Evolutionary conservation across 225 moss, liverwort and hornwort genomes (phyloP).

Genomic region (Sphagnum contortum): DNA sequence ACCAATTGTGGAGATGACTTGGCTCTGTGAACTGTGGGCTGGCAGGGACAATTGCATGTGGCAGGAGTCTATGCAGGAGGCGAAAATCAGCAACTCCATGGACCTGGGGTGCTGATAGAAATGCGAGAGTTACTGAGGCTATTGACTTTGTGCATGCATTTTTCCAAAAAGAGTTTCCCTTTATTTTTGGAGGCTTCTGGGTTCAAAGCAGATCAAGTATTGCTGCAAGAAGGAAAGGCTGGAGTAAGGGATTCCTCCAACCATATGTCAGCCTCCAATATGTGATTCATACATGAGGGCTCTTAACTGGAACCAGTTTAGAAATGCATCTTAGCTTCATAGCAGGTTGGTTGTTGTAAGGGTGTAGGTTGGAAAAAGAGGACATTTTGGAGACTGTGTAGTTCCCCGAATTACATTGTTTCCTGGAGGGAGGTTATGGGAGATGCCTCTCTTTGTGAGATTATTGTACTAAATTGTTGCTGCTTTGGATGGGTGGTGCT

Average conservation of each 20-base stretch:
- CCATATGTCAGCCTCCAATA: neutral
- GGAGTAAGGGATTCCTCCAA: conserved; percentile 33
- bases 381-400: no score
- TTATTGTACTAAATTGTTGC: no score
- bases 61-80: conserved; percentile 77
- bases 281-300: no score
- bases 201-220: conserved; percentile 55
- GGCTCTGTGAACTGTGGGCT: conserved; percentile 4
- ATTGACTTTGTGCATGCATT: conserved; percentile 68
- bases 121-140: conserved; percentile 73
- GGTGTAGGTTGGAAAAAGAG: no score
- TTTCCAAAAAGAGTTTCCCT: conserved; percentile 87
- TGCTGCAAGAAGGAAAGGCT: conserved; percentile 90
- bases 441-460: no score
- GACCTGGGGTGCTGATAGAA: conserved; percentile 46
- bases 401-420: no score
- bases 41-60: conserved; percentile 88
- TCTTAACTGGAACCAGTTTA: no score
- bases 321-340: no score
- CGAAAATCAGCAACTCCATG: conserved; percentile 51
- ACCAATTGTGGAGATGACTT: no score
- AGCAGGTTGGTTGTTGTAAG: no score
- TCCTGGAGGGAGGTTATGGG: no score
- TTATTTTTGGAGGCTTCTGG: conserved; percentile 72
- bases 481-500: conserved; percentile 3